Evolutionary conservation across 345 rosid species (phyloP).

Genomic region (Litchi chinensis): DNA sequence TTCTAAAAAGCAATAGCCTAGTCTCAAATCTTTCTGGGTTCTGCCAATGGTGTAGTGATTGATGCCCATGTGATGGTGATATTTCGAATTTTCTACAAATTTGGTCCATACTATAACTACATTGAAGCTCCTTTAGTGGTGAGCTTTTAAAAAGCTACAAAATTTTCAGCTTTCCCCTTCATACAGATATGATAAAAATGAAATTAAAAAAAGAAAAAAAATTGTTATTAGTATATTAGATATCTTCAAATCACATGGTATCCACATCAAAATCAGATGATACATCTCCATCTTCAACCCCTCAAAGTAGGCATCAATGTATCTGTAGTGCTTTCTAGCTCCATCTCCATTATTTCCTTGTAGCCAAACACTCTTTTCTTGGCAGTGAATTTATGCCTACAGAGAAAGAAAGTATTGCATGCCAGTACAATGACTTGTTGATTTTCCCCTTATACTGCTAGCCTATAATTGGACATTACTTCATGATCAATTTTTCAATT

Average conservation of each 20-base stretch:
- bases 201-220: background rate
- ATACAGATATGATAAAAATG: slow-evolving; percentile 15
- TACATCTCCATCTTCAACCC: slow-evolving; percentile 31
- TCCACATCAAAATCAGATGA: slow-evolving; percentile 27
- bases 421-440: background rate
- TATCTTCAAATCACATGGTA: slow-evolving; percentile 40
- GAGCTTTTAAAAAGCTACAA: slow-evolving; percentile 34
- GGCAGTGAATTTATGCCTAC: slow-evolving; percentile 3
- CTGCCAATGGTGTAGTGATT: background rate
- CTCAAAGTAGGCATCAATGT: slow-evolving; percentile 17
- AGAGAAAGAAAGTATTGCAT: slow-evolving; percentile 12
- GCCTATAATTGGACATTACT: background rate
- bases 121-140: slow-evolving; percentile 10
- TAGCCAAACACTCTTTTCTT: slow-evolving; percentile 6
- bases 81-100: background rate
- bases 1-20: background rate
- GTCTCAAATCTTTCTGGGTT: background rate
- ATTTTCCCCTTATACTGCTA: background rate
- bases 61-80: slow-evolving; percentile 18
- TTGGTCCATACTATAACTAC: slow-evolving; percentile 3
- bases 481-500: background rate
- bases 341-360: background rate
- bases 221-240: background rate
- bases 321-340: slow-evolving; percentile 2
- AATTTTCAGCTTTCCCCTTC: slow-evolving; percentile 27